Evolutionary conservation across 1,284 basidiomycete species (phyloP).

Genomic region (Athelia psychrophila): DNA sequence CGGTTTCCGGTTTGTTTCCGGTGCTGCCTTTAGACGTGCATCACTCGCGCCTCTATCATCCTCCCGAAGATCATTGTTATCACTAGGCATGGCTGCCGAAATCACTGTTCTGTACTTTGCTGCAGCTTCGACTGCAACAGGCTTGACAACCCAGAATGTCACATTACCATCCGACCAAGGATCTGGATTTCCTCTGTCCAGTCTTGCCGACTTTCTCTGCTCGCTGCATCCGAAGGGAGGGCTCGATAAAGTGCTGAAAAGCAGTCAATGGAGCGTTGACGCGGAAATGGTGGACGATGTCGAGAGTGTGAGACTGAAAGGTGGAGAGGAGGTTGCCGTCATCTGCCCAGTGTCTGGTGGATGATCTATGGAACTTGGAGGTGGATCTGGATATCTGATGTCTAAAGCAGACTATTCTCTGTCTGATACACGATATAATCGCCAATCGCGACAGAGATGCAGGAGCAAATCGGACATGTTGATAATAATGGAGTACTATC

Average conservation of each 20-base stretch:
- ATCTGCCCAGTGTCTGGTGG: slow-evolving; percentile 85
- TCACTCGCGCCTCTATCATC: slow-evolving; percentile 4
- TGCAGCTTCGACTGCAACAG: slow-evolving; percentile 68
- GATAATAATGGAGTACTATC: too few relatives aligned
- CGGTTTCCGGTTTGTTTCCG: too few relatives aligned
- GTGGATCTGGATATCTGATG: background rate
- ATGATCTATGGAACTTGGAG: slow-evolving; percentile 24
- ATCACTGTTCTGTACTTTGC: slow-evolving; percentile 82
- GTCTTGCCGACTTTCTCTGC: slow-evolving; percentile 47
- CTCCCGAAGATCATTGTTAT: background rate
- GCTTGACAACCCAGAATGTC: slow-evolving; percentile 48
- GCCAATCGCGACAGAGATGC: too few relatives aligned
- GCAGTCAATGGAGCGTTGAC: slow-evolving; percentile 75
- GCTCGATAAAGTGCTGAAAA: slow-evolving; percentile 50
- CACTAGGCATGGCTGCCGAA: slow-evolving; percentile 6
- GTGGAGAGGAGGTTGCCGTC: slow-evolving; percentile 77
- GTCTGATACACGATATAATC: too few relatives aligned
- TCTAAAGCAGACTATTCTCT: background rate
- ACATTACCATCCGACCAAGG: slow-evolving; percentile 38
- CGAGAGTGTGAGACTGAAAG: slow-evolving; percentile 45
- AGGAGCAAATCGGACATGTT: too few relatives aligned
- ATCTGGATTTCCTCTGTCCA: slow-evolving; percentile 41
- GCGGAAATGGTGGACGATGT: slow-evolving; percentile 76
- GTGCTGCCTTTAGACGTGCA: too few relatives aligned
- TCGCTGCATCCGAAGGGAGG: slow-evolving; percentile 48